Percentiles rank a stretch among this genome's conserved stretches.
These are phyloP conservation scores for Crithidia brevicula DNA, from an alignment of 208 protist species.

Conservation along the genomic window DNA sequence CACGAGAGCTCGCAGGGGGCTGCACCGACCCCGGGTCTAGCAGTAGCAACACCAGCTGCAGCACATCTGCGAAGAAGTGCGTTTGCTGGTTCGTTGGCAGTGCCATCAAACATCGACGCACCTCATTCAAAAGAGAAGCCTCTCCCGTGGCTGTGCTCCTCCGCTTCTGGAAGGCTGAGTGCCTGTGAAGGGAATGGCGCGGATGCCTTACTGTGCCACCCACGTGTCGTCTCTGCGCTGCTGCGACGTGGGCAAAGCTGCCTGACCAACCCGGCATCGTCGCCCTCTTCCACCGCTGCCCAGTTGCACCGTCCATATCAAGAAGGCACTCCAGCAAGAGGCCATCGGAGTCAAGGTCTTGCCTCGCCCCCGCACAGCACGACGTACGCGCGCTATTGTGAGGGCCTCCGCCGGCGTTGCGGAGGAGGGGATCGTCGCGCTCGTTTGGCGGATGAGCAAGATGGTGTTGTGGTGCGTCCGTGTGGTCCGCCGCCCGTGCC, in stretches of 20 bases:
- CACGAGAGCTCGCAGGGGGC: background rate
- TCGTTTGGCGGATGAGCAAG: background rate
- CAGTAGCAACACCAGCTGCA: too few relatives aligned
- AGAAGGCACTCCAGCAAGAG: background rate
- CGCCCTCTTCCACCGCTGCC: too few relatives aligned
- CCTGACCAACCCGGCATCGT: background rate
- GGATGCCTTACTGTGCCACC: background rate
- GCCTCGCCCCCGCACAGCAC: too few relatives aligned
- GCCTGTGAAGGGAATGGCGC: background rate
- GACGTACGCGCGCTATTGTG: conserved; percentile 11
- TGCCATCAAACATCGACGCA: too few relatives aligned
- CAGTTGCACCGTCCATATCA: background rate
- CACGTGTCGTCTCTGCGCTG: background rate
- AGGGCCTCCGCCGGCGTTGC: conserved; percentile 1
- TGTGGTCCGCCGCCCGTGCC: too few relatives aligned
- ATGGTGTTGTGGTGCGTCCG: conserved; percentile 10
- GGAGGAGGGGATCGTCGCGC: background rate
- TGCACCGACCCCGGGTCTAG: too few relatives aligned
- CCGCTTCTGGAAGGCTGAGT: background rate
- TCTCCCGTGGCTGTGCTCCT: background rate
- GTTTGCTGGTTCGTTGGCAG: too few relatives aligned
- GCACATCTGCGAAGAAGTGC: too few relatives aligned
- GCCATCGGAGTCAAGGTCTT: background rate
- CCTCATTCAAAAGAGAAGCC: too few relatives aligned
- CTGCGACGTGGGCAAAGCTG: conserved; percentile 3